Conservation (phyloP, 2,329 filamentous ascomycete genomes). For the Fusarium hostae region DNA sequence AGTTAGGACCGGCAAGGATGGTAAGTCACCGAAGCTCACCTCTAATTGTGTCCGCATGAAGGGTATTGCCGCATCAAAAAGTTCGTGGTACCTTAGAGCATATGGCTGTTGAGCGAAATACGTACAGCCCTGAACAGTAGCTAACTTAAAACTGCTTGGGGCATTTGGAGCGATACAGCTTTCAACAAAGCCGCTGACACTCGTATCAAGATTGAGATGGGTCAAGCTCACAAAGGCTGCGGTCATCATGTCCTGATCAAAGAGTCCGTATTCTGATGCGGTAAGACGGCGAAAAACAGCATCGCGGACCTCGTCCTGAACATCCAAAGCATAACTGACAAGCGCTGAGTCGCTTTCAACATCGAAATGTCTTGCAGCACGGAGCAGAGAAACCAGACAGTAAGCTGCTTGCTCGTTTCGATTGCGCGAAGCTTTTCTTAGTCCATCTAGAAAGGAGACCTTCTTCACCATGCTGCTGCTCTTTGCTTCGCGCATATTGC, state of each 20-base stretch:
- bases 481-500: slow-evolving; percentile 73
- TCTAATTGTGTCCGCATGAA: slow-evolving; percentile 68
- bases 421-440: slow-evolving; percentile 71
- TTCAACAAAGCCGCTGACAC: slow-evolving; percentile 66
- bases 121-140: slow-evolving; percentile 70
- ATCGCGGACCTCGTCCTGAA: slow-evolving; percentile 75
- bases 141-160: slow-evolving; percentile 70
- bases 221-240: slow-evolving; percentile 73
- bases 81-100: slow-evolving; percentile 60
- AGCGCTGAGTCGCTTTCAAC: slow-evolving; percentile 71
- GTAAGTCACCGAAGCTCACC: slow-evolving; percentile 53
- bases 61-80: slow-evolving; percentile 65
- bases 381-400: slow-evolving; percentile 71
- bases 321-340: slow-evolving; percentile 74
- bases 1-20: background rate
- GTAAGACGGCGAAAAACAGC: slow-evolving; percentile 69
- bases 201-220: slow-evolving; percentile 69
- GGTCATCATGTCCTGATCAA: slow-evolving; percentile 73
- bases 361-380: slow-evolving; percentile 72
- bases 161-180: slow-evolving; percentile 67
- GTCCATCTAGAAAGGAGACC: slow-evolving; percentile 70
- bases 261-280: slow-evolving; percentile 59
- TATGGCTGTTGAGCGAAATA: slow-evolving; percentile 68
- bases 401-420: slow-evolving; percentile 75
- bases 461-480: slow-evolving; percentile 72